A percentile compares a stretch with the other conserved stretches of the same genome.
Conservation (phyloP, 1,284 basidiomycete species). For the Cutaneotrichosporon dermatis region DNA sequence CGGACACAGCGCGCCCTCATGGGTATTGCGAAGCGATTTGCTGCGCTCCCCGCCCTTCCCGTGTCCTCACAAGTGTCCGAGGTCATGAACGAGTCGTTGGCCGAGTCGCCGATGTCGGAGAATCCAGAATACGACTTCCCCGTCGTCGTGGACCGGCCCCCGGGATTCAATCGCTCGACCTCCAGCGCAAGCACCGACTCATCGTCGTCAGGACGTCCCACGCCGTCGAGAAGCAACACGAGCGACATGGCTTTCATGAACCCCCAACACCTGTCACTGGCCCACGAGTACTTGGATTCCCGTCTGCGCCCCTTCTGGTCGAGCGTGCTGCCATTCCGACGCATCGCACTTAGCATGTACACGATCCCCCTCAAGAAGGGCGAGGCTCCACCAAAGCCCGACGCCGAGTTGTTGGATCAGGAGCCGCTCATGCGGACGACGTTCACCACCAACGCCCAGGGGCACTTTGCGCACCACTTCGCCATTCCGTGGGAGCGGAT, state of each 20-base stretch:
- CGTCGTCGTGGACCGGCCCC: background rate
- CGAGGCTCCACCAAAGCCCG: slow-evolving; percentile 14
- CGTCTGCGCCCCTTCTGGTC: slow-evolving; percentile 67
- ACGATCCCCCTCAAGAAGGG: slow-evolving; percentile 16
- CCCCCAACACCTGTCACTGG: slow-evolving; percentile 47
- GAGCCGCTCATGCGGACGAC: slow-evolving; percentile 55
- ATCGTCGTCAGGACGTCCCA: background rate
- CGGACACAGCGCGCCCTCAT: slow-evolving; percentile 72
- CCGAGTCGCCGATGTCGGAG: slow-evolving; percentile 4
- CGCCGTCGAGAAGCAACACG: background rate
- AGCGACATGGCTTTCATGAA: slow-evolving; percentile 40
- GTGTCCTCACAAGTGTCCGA: slow-evolving; percentile 2
- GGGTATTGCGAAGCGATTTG: slow-evolving; percentile 62
- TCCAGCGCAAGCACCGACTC: background rate
- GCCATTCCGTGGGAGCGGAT: slow-evolving; percentile 64
- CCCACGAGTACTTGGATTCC: slow-evolving; percentile 66
- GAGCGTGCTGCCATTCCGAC: slow-evolving; percentile 33
- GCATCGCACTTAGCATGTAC: slow-evolving; percentile 34
- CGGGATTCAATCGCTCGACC: background rate
- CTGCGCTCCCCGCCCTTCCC: slow-evolving; percentile 15
- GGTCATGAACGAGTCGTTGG: slow-evolving; percentile 5
- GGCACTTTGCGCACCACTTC: slow-evolving; percentile 64
- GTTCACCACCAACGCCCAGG: slow-evolving; percentile 60
- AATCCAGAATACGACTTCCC: slow-evolving; percentile 1
- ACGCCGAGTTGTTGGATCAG: slow-evolving; percentile 30